Evolutionary conservation across 2,329 filamentous ascomycete species (phyloP).

Genomic region (Harringtonia lauricola): DNA sequence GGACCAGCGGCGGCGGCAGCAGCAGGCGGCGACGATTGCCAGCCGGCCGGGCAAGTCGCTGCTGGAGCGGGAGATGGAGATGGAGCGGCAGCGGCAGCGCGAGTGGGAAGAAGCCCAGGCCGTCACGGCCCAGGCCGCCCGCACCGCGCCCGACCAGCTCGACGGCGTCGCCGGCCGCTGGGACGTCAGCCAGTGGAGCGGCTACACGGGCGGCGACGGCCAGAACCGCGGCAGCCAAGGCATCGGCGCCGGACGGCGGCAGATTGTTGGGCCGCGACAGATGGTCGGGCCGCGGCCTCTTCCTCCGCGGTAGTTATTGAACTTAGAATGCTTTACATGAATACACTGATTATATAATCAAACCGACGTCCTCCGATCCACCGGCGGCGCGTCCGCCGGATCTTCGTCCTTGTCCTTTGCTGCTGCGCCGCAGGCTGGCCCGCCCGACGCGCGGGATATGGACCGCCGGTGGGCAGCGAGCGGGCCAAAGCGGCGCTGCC

Average conservation of each 20-base stretch:
- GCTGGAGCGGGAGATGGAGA: constrained; percentile 70
- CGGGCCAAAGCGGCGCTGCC: constrained; percentile 10
- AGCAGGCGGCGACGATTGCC: constrained; percentile 40
- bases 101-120: constrained; percentile 73
- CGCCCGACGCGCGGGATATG: too few relatives aligned
- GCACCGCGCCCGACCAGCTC: constrained; percentile 44
- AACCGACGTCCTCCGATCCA: too few relatives aligned
- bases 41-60: constrained; percentile 47
- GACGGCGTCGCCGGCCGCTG: constrained; percentile 58
- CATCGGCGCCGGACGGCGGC: constrained; percentile 59
- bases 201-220: constrained; percentile 64
- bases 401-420: too few relatives aligned
- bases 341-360: too few relatives aligned
- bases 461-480: too few relatives aligned
- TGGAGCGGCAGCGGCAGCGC: constrained; percentile 62
- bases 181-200: constrained; percentile 67
- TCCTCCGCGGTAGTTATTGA: constrained; percentile 10
- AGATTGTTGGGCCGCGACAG: constrained; percentile 74
- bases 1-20: constrained; percentile 39
- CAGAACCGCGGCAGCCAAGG: constrained; percentile 57
- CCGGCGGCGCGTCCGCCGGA: too few relatives aligned
- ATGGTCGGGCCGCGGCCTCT: constrained; percentile 50
- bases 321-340: background rate
- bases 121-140: constrained; percentile 46
- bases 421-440: too few relatives aligned